Conservation (phyloP, 352 stramenopile species). For the Nothophytophthora sp. region DNA sequence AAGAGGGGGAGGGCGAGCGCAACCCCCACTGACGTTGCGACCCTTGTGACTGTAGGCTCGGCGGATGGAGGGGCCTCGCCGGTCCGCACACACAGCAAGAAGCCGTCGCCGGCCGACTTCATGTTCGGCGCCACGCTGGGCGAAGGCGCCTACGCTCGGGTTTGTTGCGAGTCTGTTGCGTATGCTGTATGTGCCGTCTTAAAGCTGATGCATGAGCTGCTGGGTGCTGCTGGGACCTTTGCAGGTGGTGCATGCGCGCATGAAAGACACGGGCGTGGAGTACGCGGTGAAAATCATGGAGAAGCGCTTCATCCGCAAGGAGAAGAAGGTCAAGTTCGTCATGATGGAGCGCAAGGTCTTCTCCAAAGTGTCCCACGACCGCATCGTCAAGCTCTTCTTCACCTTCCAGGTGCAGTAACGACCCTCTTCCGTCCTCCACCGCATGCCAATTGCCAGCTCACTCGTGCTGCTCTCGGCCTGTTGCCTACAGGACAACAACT, state of each 20-base stretch:
- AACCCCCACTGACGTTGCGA: background rate
- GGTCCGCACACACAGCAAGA: constrained; percentile 51
- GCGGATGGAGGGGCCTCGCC: constrained; percentile 37
- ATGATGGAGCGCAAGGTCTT: constrained; percentile 93
- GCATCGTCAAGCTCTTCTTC: constrained; percentile 91
- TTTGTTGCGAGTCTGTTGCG: constrained; percentile 31
- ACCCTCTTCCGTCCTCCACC: constrained; percentile 4
- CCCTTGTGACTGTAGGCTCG: constrained; percentile 22
- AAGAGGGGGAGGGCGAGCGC: too few relatives aligned
- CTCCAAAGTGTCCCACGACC: constrained; percentile 86
- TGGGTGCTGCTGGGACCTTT: background rate
- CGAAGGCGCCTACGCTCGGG: constrained; percentile 85
- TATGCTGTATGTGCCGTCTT: too few relatives aligned
- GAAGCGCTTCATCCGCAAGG: constrained; percentile 89
- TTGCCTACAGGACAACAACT: constrained; percentile 64
- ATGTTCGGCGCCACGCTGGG: constrained; percentile 89
- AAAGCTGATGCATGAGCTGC: background rate
- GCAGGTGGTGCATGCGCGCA: constrained; percentile 85
- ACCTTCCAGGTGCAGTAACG: constrained; percentile 82
- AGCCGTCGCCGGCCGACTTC: constrained; percentile 85
- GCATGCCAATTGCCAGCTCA: too few relatives aligned
- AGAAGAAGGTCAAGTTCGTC: constrained; percentile 92
- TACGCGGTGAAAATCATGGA: constrained; percentile 94
- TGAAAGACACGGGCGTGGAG: constrained; percentile 85
- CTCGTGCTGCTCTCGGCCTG: background rate